Percentiles rank a stretch among this genome's conserved stretches.
Evolutionary conservation across 257 asterid species (phyloP).

Genomic region (Nicotiana tabacum): DNA sequence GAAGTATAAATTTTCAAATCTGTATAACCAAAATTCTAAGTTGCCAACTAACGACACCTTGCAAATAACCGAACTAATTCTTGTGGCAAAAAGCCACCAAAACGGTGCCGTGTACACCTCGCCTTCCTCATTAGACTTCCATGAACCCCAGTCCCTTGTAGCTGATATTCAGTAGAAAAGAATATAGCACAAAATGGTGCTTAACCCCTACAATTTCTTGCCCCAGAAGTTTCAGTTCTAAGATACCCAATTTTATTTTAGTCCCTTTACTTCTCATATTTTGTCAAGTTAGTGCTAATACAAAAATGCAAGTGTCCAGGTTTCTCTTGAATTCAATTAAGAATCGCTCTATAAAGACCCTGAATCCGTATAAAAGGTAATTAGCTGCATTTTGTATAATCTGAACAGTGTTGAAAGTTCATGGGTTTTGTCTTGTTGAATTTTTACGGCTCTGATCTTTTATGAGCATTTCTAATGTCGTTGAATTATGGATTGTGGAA

Average conservation of each 20-base stretch:
- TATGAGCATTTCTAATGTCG: background rate
- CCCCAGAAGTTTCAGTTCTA: background rate
- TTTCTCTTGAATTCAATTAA: background rate
- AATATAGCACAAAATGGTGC: background rate
- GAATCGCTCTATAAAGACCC: background rate
- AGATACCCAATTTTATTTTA: background rate
- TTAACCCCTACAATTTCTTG: background rate
- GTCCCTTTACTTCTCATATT: background rate
- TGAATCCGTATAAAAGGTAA: background rate
- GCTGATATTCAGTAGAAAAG: background rate
- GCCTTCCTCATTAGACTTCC: background rate
- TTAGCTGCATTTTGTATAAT: background rate
- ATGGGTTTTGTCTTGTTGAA: background rate
- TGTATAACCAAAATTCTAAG: background rate
- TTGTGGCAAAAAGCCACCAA: background rate
- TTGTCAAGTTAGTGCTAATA: background rate
- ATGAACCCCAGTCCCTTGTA: background rate
- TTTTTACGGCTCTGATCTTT: background rate
- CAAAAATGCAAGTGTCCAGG: slow-evolving; percentile 2
- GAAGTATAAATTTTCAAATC: background rate
- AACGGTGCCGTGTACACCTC: background rate
- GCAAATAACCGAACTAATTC: background rate
- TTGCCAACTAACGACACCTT: background rate
- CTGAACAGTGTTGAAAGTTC: background rate
- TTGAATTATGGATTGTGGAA: background rate